Conservation (phyloP, 805 yeast genomes). For the Pichia occidentalis region DNA sequence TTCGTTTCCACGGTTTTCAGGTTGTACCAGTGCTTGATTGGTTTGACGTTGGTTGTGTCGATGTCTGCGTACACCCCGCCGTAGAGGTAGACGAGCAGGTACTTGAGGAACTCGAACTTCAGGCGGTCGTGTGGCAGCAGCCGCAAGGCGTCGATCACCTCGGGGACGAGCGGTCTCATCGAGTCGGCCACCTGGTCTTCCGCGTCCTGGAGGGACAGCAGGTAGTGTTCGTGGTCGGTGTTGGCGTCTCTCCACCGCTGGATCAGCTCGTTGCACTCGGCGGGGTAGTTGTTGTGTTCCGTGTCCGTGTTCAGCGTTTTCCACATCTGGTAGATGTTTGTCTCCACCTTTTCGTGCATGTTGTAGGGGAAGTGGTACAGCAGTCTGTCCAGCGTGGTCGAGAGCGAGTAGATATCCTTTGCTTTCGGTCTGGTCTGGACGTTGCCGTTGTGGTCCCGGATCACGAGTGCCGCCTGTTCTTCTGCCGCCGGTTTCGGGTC, state of each 20-base stretch:
- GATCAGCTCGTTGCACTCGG: conserved; percentile 23
- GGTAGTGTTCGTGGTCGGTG: conserved; percentile 24
- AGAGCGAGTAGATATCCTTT: conserved; percentile 26
- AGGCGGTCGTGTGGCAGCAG: conserved; percentile 44
- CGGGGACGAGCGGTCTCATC: conserved; percentile 37
- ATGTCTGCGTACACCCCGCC: conserved; percentile 62
- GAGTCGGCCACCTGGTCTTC: conserved; percentile 26
- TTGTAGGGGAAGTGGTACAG: conserved; percentile 27
- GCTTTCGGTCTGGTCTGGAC: conserved; percentile 16
- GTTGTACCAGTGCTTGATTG: conserved; percentile 30
- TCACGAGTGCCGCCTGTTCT: not conserved
- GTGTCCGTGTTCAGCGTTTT: conserved; percentile 10
- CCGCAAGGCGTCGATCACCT: conserved; percentile 44
- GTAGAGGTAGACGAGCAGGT: conserved; percentile 40
- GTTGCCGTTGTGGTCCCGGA: conserved; percentile 8
- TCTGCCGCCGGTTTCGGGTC: not conserved
- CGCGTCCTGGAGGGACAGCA: conserved; percentile 26
- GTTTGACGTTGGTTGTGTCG: conserved; percentile 50
- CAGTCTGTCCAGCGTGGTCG: conserved; percentile 26
- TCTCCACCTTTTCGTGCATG: conserved; percentile 22
- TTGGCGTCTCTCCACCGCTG: conserved; percentile 30
- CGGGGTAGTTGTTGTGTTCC: conserved; percentile 21
- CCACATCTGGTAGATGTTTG: conserved; percentile 30
- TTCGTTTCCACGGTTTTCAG: conserved; percentile 14
- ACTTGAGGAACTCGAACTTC: conserved; percentile 49